A percentile compares a stretch with the other conserved stretches of the same genome.
Evolutionary conservation across 306 rosid species (phyloP).

Genomic region (Cicer pinnatifidum): DNA sequence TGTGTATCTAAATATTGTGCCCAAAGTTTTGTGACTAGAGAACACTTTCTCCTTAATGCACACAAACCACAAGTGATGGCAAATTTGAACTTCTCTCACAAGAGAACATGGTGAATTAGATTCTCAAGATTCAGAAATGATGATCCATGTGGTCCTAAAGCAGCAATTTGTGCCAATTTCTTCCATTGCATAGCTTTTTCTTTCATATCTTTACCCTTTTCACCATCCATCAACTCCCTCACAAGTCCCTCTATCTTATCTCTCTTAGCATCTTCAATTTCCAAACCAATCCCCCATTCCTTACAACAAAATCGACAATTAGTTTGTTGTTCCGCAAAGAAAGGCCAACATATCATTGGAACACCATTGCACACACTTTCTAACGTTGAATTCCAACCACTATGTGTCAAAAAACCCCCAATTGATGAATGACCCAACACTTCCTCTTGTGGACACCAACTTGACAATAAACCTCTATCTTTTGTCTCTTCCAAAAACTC

Average conservation of each 20-base stretch:
- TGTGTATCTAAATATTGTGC: too few species aligned
- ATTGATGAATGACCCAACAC: constrained; percentile 59
- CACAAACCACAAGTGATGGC: too few species aligned
- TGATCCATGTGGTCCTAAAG: constrained; percentile 41
- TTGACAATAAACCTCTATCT: constrained; percentile 50
- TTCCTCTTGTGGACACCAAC: constrained; percentile 73
- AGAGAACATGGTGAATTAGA: constrained; percentile 43
- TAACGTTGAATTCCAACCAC: constrained; percentile 79
- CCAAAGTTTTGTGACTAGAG: too few species aligned
- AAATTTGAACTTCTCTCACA: neutral
- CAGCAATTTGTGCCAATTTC: constrained; percentile 48
- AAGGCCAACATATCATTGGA: constrained; percentile 76
- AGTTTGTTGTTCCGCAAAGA: constrained; percentile 73
- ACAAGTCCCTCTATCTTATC: constrained; percentile 54
- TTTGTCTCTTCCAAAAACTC: constrained; percentile 52
- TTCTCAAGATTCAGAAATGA: constrained; percentile 49
- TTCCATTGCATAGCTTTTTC: constrained; percentile 57
- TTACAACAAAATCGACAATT: constrained; percentile 59
- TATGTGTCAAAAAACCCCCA: constrained; percentile 72
- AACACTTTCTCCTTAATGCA: too few species aligned
- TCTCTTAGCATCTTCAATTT: constrained; percentile 60
- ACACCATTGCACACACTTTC: constrained; percentile 68
- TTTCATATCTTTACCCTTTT: constrained; percentile 56
- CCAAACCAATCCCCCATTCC: constrained; percentile 74
- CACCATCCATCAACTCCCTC: constrained; percentile 63